Evolutionary conservation across 129 eudicot genomes (phyloP), one percentile per base, ranked within the genome.

Genomic region (Oenanthe sinensis): DNA sequence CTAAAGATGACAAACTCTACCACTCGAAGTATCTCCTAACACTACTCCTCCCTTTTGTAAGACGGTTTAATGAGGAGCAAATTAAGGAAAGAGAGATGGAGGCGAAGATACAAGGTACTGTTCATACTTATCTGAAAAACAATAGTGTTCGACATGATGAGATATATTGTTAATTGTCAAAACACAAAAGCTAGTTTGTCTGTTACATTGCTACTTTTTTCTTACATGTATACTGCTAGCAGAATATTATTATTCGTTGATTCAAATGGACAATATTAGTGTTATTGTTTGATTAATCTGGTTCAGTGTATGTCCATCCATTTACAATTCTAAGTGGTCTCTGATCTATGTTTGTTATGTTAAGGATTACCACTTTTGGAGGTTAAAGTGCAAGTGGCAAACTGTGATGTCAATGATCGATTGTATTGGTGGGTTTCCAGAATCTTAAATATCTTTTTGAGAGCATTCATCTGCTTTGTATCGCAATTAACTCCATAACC

Each of bases 51-150:
- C 97, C 97, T 6, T 91, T 86, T 71, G 44, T 92, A 69, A 89
- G 69, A 78, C 84, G 78, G 73, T 82, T 91, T 47, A 84, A 85
- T 47, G 84, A 82, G 78, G 94, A 95, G 63, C 89, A 95, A 73
- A 19, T 78, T 65, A 69, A 42, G 72, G 99, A 95, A 82, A 87
- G 78, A 79, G 81, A 74, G 63, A 74, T 85, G 26, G 99, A 92
- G 81, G 95, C 97, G 74, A 82, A 79, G 83, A 88, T 90, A 76
- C 90, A 82, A 83, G 97, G 99, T 95, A 82, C 30, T 20, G 8
- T 9, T 73, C 52, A 73, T 24, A 44, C 37, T 71, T 37, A 5
- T 6, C 48, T 22, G 55, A 4, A 60, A 20, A 22, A 26, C 14
- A 19, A 6, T 73, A 73, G 28, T 15, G 2, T 42, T 14, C 30